Percentiles rank a stretch among this genome's conserved stretches.
Evolutionary conservation across 78 protist species (phyloP).

Genomic region (Dictyostelium discoideum): dicty_2.7 NC_007088.5:6269001-6269500

Average conservation of each 20-base stretch:
- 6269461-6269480: slow-evolving; percentile 22
- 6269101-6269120: slow-evolving; percentile 82
- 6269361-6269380: not conserved
- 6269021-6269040: slow-evolving; percentile 95
- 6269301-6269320: slow-evolving; percentile 19
- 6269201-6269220: slow-evolving; percentile 81
- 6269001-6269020: slow-evolving; percentile 97
- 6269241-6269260: slow-evolving; percentile 92
- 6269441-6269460: slow-evolving; percentile 15
- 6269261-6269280: slow-evolving; percentile 90
- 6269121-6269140: slow-evolving; percentile 41
- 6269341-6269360: not conserved
- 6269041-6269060: slow-evolving; percentile 97
- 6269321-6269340: too few species aligned
- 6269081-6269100: slow-evolving; percentile 91
- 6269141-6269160: slow-evolving; percentile 89
- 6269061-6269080: slow-evolving; percentile 97
- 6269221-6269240: slow-evolving; percentile 97
- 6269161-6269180: slow-evolving; percentile 95
- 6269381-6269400: not conserved
- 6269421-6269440: not conserved
- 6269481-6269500: slow-evolving; percentile 11
- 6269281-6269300: slow-evolving; percentile 54
- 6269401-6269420: not conserved
- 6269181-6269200: slow-evolving; percentile 90